Conservation (phyloP, 2,329 filamentous ascomycete species). For the Diaporthe nobilis region DNA sequence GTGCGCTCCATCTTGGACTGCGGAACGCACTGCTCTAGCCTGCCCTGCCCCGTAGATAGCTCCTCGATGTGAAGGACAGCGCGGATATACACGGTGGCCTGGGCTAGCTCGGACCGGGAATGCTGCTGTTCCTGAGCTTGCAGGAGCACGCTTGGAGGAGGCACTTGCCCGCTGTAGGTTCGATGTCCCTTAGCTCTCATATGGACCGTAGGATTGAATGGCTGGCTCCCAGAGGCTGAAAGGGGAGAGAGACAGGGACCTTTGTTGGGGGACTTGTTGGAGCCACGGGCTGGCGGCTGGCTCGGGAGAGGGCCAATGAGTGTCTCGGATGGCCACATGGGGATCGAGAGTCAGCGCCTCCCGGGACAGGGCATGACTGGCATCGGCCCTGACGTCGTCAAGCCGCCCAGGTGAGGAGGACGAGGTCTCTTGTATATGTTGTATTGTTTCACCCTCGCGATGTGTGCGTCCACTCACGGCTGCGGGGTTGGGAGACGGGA, state of each 20-base stretch:
- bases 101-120: slow-evolving; percentile 21
- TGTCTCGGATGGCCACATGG: slow-evolving; percentile 48
- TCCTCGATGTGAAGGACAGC: background rate
- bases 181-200: slow-evolving; percentile 12
- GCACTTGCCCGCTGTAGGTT: slow-evolving; percentile 19
- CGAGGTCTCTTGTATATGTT: background rate
- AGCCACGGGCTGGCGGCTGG: slow-evolving; percentile 33
- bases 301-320: slow-evolving; percentile 27
- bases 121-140: slow-evolving; percentile 12
- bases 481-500: slow-evolving; percentile 9
- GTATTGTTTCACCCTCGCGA: slow-evolving; percentile 5
- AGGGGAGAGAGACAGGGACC: background rate
- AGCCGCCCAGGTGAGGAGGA: background rate
- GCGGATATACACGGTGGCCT: slow-evolving; percentile 12
- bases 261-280: slow-evolving; percentile 9
- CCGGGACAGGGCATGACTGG: background rate
- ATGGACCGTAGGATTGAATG: background rate
- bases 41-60: background rate
- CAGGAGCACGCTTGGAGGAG: background rate
- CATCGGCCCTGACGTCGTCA: slow-evolving; percentile 26
- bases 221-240: background rate
- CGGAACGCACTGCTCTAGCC: slow-evolving; percentile 2
- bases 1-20: slow-evolving; percentile 14
- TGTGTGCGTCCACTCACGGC: slow-evolving; percentile 8
- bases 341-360: slow-evolving; percentile 45